A percentile compares a stretch with the other conserved stretches of the same genome.
phyloP scores from a whole-genome alignment of 2,329 filamentous ascomycete species.

The Talaromyces verruculosus region DNA sequence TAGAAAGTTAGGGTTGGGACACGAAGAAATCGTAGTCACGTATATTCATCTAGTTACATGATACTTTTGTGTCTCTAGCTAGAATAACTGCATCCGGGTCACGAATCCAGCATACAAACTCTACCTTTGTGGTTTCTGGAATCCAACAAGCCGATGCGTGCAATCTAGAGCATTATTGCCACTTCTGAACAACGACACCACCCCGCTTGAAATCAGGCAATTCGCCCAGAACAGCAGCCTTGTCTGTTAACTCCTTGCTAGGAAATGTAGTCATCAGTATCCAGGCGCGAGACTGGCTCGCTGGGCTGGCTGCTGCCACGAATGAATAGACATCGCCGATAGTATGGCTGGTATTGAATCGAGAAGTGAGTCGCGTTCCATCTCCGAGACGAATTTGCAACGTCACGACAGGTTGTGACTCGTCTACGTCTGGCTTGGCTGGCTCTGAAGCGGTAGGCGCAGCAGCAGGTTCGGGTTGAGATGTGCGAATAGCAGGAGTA shows the following conservation, averaged over 20 bases:
- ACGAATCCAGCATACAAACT: not conserved
- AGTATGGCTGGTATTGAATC: slow-evolving; percentile 66
- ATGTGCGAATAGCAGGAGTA: slow-evolving; percentile 53
- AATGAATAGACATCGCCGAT: slow-evolving; percentile 65
- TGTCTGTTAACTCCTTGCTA: slow-evolving; percentile 61
- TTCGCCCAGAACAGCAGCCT: slow-evolving; percentile 47
- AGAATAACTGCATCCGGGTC: not conserved
- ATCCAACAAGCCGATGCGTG: not conserved
- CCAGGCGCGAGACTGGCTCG: slow-evolving; percentile 53
- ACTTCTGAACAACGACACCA: slow-evolving; percentile 54
- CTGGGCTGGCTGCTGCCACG: slow-evolving; percentile 55
- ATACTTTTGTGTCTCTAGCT: not conserved
- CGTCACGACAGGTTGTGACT: slow-evolving; percentile 58
- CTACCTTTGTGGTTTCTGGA: not conserved
- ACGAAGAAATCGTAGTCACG: not conserved
- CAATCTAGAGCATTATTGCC: slow-evolving; percentile 32
- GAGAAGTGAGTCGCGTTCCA: slow-evolving; percentile 59
- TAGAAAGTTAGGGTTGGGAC: not conserved
- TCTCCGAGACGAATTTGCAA: slow-evolving; percentile 65
- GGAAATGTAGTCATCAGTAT: slow-evolving; percentile 67
- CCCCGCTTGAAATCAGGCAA: slow-evolving; percentile 52
- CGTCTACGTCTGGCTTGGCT: slow-evolving; percentile 53
- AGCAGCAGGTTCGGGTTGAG: slow-evolving; percentile 35
- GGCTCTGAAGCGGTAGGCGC: slow-evolving; percentile 25
- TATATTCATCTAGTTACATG: slow-evolving; percentile 11